Percentiles rank a stretch among this genome's conserved stretches.
Conservation (phyloP, 148 eudicot species). For the Polygonum maritimum region DNA sequence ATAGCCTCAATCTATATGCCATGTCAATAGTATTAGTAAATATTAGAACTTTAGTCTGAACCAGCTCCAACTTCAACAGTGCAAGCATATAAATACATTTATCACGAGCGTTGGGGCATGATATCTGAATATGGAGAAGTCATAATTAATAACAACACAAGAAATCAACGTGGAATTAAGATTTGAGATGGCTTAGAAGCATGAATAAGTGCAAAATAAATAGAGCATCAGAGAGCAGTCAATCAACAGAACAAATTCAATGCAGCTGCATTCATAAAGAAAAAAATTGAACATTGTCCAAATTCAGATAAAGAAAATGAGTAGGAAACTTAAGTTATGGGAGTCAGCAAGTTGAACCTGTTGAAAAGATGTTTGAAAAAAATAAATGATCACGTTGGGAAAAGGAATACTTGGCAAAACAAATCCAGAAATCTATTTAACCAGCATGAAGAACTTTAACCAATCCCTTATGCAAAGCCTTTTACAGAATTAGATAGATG, state of each 20-base stretch:
- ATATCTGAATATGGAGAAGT: conserved; percentile 38
- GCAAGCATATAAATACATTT: conserved; percentile 77
- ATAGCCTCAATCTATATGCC: conserved; percentile 71
- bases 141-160: neutral
- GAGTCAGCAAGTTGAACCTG: neutral
- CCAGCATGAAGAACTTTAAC: neutral
- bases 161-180: neutral
- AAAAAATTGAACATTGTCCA: neutral
- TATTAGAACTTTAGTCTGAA: conserved; percentile 78
- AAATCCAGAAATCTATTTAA: neutral
- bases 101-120: conserved; percentile 63
- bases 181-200: neutral
- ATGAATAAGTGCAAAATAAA: neutral
- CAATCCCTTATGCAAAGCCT: neutral
- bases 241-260: neutral
- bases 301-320: neutral
- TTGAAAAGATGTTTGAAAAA: neutral
- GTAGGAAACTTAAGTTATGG: neutral
- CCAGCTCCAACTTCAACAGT: conserved; percentile 77
- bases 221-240: neutral
- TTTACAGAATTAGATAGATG: neutral
- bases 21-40: conserved; percentile 83
- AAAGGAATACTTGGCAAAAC: neutral
- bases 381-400: neutral
- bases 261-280: neutral